phyloP scores from a whole-genome alignment of 495 filamentous ascomycete genomes.

The Parachaetomium inaequale region DNA sequence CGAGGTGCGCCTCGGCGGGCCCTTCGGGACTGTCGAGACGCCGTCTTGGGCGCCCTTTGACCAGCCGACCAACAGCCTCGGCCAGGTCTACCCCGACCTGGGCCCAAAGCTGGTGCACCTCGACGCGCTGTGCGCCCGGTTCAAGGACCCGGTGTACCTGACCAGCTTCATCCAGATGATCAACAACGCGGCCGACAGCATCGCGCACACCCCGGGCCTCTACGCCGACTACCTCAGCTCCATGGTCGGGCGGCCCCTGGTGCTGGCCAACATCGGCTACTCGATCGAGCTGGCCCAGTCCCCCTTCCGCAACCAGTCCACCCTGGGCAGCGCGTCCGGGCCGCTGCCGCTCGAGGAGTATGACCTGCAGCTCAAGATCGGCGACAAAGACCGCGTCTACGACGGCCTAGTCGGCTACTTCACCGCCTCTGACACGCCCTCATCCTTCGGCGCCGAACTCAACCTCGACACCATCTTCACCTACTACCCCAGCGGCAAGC shows the following conservation, averaged over 20 bases:
- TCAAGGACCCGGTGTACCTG: background rate
- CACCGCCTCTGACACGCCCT: background rate
- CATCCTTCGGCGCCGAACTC: constrained; percentile 17
- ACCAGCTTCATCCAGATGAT: background rate
- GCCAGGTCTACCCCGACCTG: constrained; percentile 8
- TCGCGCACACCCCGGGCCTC: constrained; percentile 27
- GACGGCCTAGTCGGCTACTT: constrained; percentile 50
- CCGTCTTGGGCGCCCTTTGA: constrained; percentile 39
- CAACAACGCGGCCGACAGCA: background rate
- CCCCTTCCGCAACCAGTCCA: background rate
- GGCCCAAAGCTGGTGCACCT: constrained; percentile 37
- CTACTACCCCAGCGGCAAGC: constrained; percentile 21
- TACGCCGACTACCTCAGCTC: constrained; percentile 38
- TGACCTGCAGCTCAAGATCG: constrained; percentile 42
- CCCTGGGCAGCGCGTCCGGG: background rate
- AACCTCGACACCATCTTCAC: constrained; percentile 35
- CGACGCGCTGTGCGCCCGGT: constrained; percentile 23
- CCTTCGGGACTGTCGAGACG: background rate
- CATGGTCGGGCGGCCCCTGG: constrained; percentile 47
- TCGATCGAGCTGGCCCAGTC: constrained; percentile 41
- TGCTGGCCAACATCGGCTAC: constrained; percentile 46
- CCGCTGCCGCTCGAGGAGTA: constrained; percentile 22
- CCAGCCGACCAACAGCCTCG: background rate
- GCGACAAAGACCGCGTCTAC: constrained; percentile 35
- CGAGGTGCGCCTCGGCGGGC: constrained; percentile 44